A percentile compares a stretch with the other conserved stretches of the same genome.
Conservation (phyloP, 2,329 filamentous ascomycete species). For the Pseudogymnoascus sp. region DNA sequence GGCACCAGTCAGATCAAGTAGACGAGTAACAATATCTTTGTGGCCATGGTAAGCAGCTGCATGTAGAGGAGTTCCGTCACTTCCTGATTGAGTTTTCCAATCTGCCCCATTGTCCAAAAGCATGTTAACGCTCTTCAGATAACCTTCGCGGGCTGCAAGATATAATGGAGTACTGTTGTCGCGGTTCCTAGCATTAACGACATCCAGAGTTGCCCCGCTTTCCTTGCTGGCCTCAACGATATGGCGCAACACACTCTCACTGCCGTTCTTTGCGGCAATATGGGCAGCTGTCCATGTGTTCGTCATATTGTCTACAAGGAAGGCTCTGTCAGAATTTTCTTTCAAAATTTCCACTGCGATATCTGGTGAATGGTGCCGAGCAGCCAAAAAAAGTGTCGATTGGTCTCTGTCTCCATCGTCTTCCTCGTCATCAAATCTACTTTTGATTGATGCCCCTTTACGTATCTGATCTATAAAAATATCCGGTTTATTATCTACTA, state of each 20-base stretch:
- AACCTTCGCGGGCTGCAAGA: neutral
- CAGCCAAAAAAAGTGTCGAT: neutral
- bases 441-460: neutral
- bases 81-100: neutral
- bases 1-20: neutral
- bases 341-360: neutral
- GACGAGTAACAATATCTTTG: neutral
- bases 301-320: neutral
- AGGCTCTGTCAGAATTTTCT: neutral
- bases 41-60: neutral
- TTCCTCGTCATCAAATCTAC: neutral
- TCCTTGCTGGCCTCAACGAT: neutral
- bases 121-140: neutral
- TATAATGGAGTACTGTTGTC: neutral
- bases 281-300: neutral
- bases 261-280: neutral
- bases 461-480: neutral
- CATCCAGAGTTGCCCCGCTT: neutral
- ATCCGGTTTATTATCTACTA: neutral
- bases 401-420: neutral
- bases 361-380: neutral
- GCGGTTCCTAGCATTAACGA: neutral
- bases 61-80: neutral
- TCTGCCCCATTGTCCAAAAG: neutral
- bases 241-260: neutral